These are phyloP conservation scores for Botrytis elliptica DNA, from an alignment of 2,329 filamentous ascomycete species.

Conservation along the genomic window DNA sequence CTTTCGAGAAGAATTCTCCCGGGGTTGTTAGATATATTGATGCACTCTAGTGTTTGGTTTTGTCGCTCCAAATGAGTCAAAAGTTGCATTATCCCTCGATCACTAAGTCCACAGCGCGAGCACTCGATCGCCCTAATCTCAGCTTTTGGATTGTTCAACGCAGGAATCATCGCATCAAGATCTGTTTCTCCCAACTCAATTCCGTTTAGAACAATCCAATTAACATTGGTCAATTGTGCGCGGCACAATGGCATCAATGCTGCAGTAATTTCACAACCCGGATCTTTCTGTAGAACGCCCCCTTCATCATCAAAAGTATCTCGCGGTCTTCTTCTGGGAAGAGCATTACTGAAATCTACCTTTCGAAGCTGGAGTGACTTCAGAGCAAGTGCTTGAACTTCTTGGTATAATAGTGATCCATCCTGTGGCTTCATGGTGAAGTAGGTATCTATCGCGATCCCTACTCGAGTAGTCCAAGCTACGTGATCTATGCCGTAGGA, in stretches of 20 bases:
- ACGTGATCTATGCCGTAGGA: conserved; percentile 60
- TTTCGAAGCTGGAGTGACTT: conserved; percentile 62
- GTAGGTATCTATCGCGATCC: conserved; percentile 34
- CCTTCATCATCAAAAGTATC: conserved; percentile 46
- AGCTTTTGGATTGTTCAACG: conserved; percentile 63
- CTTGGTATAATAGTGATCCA: conserved; percentile 61
- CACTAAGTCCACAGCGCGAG: conserved; percentile 59
- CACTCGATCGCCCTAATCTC: conserved; percentile 67
- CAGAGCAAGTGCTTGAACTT: conserved; percentile 64
- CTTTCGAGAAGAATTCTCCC: conserved; percentile 61
- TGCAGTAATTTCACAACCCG: conserved; percentile 67
- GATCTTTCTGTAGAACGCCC: conserved; percentile 52
- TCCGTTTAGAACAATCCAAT: conserved; percentile 68
- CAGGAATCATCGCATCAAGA: conserved; percentile 61
- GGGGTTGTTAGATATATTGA: conserved; percentile 66
- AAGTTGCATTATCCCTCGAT: conserved; percentile 58
- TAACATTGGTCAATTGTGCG: conserved; percentile 65
- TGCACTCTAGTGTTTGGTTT: conserved; percentile 63
- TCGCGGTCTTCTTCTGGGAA: conserved; percentile 52
- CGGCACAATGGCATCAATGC: conserved; percentile 67
- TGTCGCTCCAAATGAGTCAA: conserved; percentile 64
- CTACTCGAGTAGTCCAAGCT: conserved; percentile 56
- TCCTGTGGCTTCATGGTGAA: conserved; percentile 39
- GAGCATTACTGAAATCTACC: conserved; percentile 63
- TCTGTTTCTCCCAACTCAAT: conserved; percentile 70